Evolutionary conservation across 2,329 filamentous ascomycete genomes (phyloP), one percentile per base, ranked within the genome.

Genomic region (Trichophyton simii): DNA sequence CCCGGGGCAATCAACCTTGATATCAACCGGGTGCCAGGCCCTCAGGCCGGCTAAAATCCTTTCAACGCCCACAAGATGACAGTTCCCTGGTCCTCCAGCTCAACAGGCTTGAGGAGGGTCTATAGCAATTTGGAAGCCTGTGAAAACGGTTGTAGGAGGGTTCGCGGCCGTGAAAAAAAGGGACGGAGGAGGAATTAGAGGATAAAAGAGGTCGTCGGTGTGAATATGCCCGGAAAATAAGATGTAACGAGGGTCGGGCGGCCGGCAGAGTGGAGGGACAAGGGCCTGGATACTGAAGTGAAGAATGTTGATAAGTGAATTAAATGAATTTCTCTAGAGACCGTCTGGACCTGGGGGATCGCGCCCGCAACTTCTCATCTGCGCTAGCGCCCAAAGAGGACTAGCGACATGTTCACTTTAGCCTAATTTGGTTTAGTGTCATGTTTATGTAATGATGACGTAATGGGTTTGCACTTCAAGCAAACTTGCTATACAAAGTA

Each of bases 21-120:
- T 50, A 38, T 57, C 25, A 59, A 28, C 42, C 59, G 15, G 42
- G 58, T 44, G 64, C 63, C 64, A 62, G 64, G 63, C 64, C 64
- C 64, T 63, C 28, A 62, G 64, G 63, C 63, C 61, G 63, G 64
- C 64, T 48, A 42, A 41, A 44, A 58, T 48, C 22, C 48, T 15
- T 36, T 28, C 44, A 54, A 9, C 28, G 28, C 48, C 58, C 48
- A 50, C 58, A 50, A 18, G n/a, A 20, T 4, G 36, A 20, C 25
- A 36, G 20, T 7, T 44, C 13, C 36, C 42, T 22, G 20, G 11
- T 31, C 31, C 52, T 55, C 31, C 52, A 9, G 15, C 28, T 22
- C 46, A 9, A 18, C n/a, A 25, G 13, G 22, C 46, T 31, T 52
- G 46, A 52, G 46, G 46, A 22, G 36, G 54, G 28, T 41, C 28